A percentile compares a stretch with the other conserved stretches of the same genome.
Conservation (phyloP, 139 green algal species). For the Chlamydomonas schloesseri region DNA sequence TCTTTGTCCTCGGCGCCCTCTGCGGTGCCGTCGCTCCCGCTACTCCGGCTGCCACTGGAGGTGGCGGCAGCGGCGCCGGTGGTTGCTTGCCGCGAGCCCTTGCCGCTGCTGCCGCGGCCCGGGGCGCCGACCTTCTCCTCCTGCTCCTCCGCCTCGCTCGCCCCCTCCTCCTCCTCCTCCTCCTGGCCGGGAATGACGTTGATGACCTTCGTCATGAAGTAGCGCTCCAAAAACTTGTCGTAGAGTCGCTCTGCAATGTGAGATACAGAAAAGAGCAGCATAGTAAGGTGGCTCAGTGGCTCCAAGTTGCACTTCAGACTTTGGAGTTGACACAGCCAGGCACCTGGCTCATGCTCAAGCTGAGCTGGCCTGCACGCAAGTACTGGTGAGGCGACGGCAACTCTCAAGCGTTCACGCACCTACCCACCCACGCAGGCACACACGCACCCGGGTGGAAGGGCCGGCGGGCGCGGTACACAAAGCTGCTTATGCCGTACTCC, state of each 20-base stretch:
- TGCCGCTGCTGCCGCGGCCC: background rate
- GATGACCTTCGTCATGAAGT: slow-evolving; percentile 61
- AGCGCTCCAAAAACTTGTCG: slow-evolving; percentile 53
- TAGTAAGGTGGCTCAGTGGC: no score
- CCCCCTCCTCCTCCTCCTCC: background rate
- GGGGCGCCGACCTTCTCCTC: background rate
- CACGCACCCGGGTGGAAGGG: slow-evolving; percentile 75
- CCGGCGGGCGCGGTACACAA: slow-evolving; percentile 69
- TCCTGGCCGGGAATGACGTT: background rate
- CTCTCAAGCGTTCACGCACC: no score
- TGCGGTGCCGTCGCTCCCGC: background rate
- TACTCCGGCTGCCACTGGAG: background rate
- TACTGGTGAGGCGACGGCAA: no score
- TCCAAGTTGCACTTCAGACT: background rate
- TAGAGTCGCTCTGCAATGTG: slow-evolving; percentile 39
- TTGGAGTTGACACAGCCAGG: background rate
- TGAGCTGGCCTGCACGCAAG: no score
- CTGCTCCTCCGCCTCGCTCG: background rate
- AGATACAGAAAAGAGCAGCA: no score
- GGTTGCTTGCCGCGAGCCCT: background rate
- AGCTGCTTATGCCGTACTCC: slow-evolving; percentile 75
- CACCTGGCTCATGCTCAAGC: no score
- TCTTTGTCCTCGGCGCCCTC: background rate
- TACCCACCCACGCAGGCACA: background rate
- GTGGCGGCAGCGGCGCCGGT: background rate